Evolutionary conservation across 176 grass and related monocot species (phyloP), one percentile per base, ranked within the genome.

Genomic region (Miscanthus lutarioriparius): DNA sequence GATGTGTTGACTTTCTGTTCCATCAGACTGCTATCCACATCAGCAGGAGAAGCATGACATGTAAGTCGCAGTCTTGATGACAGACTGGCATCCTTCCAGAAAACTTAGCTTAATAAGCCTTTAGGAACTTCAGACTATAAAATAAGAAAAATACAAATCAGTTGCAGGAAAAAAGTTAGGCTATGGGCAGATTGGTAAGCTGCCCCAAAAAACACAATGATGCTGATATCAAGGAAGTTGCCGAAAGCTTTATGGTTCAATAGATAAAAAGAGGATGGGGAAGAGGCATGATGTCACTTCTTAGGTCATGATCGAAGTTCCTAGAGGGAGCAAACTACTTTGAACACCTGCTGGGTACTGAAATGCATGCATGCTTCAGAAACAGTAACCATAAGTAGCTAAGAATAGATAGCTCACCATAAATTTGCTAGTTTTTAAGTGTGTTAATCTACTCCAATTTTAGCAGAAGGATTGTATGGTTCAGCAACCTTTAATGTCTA

Each of bases 91-190:
- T 70, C 30, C 38, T 32, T 75, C 38, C 61, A 68, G 22, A 53
- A 70, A 75, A 16, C 5, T 37, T 64, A 72, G 66, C 20, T 86
- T 49, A 72, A 64, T 72, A 86, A 79, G 26, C 16, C 32, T 19
- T 72, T 72, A 86, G 30, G 39, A 79, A 37, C 5, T 86, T 78
- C 54, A 72, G 26, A 26, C 38, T 86, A 72, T 38, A 61, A 45
- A 45, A 62, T 49, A 80, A 63, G 80, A 83, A 69, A 54, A 70
- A 70, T 44, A 70, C 28, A 86, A 37, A 68, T 64, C 40, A 70
- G 22, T 45, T 59, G 35, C 77, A 78, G 44, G 26, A 86, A 66
- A 56, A 90, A 86, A 86, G 79, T 78, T 82, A 78, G 83, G 83
- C 4, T 32, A 81, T 30, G 15, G 43, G 35, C 66, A 41, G 77